Base-by-base conservation (phyloP, 2,329 filamentous ascomycete genomes). In the Rachicladosporium sp. region DNA sequence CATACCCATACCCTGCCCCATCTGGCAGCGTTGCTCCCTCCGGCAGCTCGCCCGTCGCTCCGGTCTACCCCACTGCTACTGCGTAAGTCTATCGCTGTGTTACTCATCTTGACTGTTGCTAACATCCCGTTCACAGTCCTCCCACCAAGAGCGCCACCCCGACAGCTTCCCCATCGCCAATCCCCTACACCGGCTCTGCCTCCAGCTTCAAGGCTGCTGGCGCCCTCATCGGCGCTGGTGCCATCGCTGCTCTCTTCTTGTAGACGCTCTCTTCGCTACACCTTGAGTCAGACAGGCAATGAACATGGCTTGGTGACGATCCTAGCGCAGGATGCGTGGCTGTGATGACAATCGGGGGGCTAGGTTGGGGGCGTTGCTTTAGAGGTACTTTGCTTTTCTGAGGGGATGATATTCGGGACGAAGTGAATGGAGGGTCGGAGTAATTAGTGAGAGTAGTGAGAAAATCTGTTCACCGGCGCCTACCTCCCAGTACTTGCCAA, bases 181-280 rank as follows among this genome's bases (percentile, higher is more conserved):
- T 38, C 31, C 37, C 40, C 23, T 50, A 50, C 48, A 46, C 42
- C 30, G 45, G 47, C 33, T 42, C 45, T n/a, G 48, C 45, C 35
- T 38, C 31, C 36, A 40, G 38, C 23, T 34, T 49, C 38, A 46
- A 48, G 40, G 49, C 46, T 29, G 47, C 42, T 29, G 46, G 48
- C 29, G 36, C 48, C 31, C 41, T 52, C 34, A 45, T 46, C 29
- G 49, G 44, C 40, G 39, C 47, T 30, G 50, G 47, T 43, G 50
- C 48, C 39, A 40, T 50, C 34, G 43, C 47, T 21, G 50, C 50
- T 45, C 40, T 52, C 48, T 52, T 52, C 47, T 35, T 52, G 37
- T 52, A 51, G 43, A 37, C 29, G 27, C 36, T 15, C 23, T 35
- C n/a, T 23, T 10, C n/a, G 15, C 4, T 37, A 27, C 23, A 27